Conservation (phyloP, 345 rosid genomes). For the Psidium guajava region DNA sequence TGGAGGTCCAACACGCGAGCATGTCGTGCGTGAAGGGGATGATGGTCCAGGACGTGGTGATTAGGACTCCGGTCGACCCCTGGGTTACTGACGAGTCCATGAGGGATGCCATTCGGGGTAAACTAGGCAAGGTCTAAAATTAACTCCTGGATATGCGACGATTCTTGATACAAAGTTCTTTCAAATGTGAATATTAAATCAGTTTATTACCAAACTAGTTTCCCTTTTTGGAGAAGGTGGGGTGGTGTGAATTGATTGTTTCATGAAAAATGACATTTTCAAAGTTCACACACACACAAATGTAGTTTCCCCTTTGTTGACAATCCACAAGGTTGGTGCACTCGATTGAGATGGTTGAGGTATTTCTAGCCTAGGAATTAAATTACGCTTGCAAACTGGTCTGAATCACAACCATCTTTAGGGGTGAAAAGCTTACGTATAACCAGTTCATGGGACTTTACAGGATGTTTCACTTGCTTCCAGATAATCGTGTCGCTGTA, state of each 20-base stretch:
- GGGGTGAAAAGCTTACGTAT: neutral
- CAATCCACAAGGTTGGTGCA: neutral
- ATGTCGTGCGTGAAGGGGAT: constrained; percentile 13
- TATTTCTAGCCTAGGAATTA: neutral
- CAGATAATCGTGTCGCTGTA: neutral
- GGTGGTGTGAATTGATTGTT: neutral
- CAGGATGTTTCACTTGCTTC: neutral
- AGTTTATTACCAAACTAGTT: too few relatives aligned
- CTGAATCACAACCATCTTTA: neutral
- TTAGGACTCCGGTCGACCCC: constrained; percentile 12
- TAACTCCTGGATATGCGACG: neutral
- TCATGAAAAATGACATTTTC: too few relatives aligned
- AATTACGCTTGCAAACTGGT: neutral
- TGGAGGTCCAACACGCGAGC: constrained; percentile 29
- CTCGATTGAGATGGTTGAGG: neutral
- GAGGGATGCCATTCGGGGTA: neutral
- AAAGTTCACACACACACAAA: neutral
- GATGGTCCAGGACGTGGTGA: constrained; percentile 29
- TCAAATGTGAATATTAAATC: too few relatives aligned
- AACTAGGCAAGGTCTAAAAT: neutral
- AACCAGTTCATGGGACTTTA: neutral
- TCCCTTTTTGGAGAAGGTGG: neutral
- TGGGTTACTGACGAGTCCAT: neutral
- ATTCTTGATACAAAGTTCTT: too few relatives aligned
- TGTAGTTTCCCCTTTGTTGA: neutral